Percentiles rank a stretch among this genome's conserved stretches.
Conservation (phyloP, 257 asterid species). For the Apocynum venetum region DNA sequence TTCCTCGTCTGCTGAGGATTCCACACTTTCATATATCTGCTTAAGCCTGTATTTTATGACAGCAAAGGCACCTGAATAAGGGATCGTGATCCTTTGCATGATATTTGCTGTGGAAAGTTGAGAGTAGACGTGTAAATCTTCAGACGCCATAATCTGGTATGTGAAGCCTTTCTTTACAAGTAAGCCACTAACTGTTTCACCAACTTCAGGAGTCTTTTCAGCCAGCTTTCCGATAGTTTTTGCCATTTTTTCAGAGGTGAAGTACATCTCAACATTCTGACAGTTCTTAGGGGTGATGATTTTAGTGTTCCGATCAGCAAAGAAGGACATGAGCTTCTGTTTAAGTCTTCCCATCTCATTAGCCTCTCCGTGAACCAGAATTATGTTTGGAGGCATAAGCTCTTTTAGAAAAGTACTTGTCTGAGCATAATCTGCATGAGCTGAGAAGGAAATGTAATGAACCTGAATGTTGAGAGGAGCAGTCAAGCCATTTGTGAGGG, state of each 20-base stretch:
- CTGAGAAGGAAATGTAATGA: constrained; percentile 91
- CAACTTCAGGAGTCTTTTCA: constrained; percentile 61
- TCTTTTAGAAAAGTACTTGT: constrained; percentile 88
- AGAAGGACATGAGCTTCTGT: constrained; percentile 74
- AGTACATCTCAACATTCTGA: constrained; percentile 86
- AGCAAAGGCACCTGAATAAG: constrained; percentile 94
- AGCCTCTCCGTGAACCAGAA: constrained; percentile 87
- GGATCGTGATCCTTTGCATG: constrained; percentile 82
- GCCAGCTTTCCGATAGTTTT: constrained; percentile 85
- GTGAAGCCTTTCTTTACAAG: constrained; percentile 96
- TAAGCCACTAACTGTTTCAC: constrained; percentile 78
- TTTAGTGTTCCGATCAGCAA: constrained; percentile 82
- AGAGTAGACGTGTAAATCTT: constrained; percentile 87
- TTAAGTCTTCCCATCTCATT: constrained; percentile 92
- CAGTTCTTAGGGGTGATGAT: constrained; percentile 90
- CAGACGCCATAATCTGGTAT: constrained; percentile 94
- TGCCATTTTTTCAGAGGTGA: constrained; percentile 90
- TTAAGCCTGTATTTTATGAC: constrained; percentile 79
- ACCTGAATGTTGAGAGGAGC: constrained; percentile 88
- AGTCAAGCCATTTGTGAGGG: constrained; percentile 81
- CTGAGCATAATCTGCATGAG: constrained; percentile 93
- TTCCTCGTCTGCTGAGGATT: constrained; percentile 68
- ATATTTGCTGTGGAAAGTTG: constrained; percentile 85
- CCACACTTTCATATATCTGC: constrained; percentile 88
- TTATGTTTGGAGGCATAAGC: constrained; percentile 96